Evolutionary conservation across 495 filamentous ascomycete species (phyloP).

Genomic region (Podospora pseudopauciseta): DNA sequence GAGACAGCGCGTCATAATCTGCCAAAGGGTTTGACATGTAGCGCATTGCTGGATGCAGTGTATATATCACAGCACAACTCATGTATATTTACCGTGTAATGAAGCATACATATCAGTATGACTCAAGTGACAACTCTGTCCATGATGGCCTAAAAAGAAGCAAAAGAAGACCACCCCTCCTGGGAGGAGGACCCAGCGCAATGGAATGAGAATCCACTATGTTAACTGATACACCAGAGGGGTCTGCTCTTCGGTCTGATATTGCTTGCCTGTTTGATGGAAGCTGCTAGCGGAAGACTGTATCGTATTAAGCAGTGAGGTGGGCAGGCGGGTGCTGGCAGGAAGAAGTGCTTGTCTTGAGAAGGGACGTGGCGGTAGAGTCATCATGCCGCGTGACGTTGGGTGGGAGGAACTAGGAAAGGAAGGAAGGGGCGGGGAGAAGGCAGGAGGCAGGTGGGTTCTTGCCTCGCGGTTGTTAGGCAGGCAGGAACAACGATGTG

Average conservation of each 20-base stretch:
- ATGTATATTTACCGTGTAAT: not conserved
- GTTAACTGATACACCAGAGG: constrained; percentile 12
- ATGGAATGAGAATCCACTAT: constrained; percentile 14
- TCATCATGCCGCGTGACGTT: not conserved
- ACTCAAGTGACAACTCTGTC: not conserved
- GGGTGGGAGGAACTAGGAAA: not conserved
- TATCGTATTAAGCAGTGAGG: not conserved
- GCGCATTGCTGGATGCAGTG: not conserved
- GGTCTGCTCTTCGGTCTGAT: constrained; percentile 1
- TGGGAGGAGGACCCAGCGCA: constrained; percentile 11
- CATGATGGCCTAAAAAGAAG: not conserved
- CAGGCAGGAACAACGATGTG: not conserved
- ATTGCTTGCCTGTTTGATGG: constrained; percentile 4
- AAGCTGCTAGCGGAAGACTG: not conserved
- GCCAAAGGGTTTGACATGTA: not conserved
- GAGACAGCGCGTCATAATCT: not conserved
- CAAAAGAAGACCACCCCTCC: constrained; percentile 4
- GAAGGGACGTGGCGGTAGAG: not conserved
- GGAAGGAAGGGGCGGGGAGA: not conserved
- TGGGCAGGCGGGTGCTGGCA: not conserved
- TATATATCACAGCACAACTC: not conserved
- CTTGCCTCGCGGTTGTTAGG: not conserved
- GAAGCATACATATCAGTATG: not conserved
- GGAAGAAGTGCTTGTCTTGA: not conserved
- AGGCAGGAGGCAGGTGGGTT: not conserved